Conservation (phyloP, 1,139 yeast species). For the Yamadazyma taylorii region DNA sequence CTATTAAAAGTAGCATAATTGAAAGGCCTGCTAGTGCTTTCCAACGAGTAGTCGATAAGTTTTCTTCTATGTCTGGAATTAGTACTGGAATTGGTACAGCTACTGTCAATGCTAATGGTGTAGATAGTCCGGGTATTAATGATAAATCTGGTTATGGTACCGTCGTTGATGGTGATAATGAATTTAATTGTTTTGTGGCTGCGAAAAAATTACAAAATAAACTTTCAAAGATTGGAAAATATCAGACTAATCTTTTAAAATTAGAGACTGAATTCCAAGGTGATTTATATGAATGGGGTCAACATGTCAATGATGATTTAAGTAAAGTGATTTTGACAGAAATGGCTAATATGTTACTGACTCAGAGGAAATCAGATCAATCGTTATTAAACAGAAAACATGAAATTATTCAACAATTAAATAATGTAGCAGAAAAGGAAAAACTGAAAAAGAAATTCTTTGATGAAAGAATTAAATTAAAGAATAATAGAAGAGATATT, state of each 20-base stretch:
- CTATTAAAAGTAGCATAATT: slow-evolving; percentile 8
- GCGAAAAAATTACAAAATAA: slow-evolving; percentile 11
- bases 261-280: slow-evolving; percentile 13
- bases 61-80: slow-evolving; percentile 21
- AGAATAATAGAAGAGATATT: slow-evolving; percentile 33
- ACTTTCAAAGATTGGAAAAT: slow-evolving; percentile 14
- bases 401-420: slow-evolving; percentile 31
- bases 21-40: slow-evolving; percentile 34
- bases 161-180: neutral
- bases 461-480: slow-evolving; percentile 33
- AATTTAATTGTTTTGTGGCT: slow-evolving; percentile 5
- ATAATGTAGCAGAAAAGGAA: slow-evolving; percentile 52
- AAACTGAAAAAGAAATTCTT: slow-evolving; percentile 41
- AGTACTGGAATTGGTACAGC: slow-evolving; percentile 1
- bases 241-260: slow-evolving; percentile 11
- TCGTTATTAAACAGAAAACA: slow-evolving; percentile 7
- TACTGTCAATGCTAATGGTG: no score
- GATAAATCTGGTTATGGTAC: neutral
- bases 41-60: slow-evolving; percentile 29
- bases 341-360: slow-evolving; percentile 8
- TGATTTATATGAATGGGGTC: slow-evolving; percentile 12
- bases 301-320: slow-evolving; percentile 4
- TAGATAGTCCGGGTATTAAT: slow-evolving; percentile 1
- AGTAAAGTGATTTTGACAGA: slow-evolving; percentile 10
- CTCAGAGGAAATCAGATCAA: slow-evolving; percentile 6